Base-by-base conservation (phyloP, 2,329 filamentous ascomycete species). In the Trematosphaeria pertusa region DNA sequence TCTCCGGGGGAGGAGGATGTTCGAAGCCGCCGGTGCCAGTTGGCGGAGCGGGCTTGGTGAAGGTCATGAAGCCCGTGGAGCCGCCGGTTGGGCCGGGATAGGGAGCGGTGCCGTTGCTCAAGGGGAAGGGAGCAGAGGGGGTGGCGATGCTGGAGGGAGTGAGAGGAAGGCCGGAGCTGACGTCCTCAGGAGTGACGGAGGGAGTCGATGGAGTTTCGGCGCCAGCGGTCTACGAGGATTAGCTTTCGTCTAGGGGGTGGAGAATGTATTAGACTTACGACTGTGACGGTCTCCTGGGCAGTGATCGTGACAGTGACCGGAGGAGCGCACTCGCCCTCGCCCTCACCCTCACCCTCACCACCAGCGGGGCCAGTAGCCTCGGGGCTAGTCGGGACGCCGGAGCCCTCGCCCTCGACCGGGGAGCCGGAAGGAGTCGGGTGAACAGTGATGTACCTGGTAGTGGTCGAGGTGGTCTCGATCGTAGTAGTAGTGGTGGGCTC, bases 251-350 rank as follows among this genome's bases (percentile, higher is more conserved):
- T n/a, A n/a, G n/a, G n/a, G n/a, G n/a, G n/a, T n/a, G n/a, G n/a
- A n/a, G n/a, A n/a, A n/a, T n/a, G n/a, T n/a, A n/a, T n/a, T 21
- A 15, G 22, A 59, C 55, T 37, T 59, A 59, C 56, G 46, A 73
- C 69, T 32, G 60, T 65, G 58, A 73, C 66, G 51, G 69, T 72
- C 65, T 72, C 67, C 60, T 69, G 62, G 15, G 56, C 47, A 38
- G 69, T 72, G 26, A 70, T 64, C 21, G 69, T 72, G 33, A 71
- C 69, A 32, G 69, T 72, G 39, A 66, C 62, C 14, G 69, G 63
- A 46, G 52, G 50, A 46, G 58, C 54, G 58, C 69, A 72, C 41
- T 66, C 63, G 48, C 56, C 62, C 44, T 48, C 52, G 35, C 54
- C 56, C n/a, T n/a, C n/a, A 34, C 40, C 52, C 28, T 50, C 44